Evolutionary conservation across 768 basidiomycete genomes (phyloP), one percentile per base, ranked within the genome.

Genomic region (Podaxis mareebaensis): DNA sequence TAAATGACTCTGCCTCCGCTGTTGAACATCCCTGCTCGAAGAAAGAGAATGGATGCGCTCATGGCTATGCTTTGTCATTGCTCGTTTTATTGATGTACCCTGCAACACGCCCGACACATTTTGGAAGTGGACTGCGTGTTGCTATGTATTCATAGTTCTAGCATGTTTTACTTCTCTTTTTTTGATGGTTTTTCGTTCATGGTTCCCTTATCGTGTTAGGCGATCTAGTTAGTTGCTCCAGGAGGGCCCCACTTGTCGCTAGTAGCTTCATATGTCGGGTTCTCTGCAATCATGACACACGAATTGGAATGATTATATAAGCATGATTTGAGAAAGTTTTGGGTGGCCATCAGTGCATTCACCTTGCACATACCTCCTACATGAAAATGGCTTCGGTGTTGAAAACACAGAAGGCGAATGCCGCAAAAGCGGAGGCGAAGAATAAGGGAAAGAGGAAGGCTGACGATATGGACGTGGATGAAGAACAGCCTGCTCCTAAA

Each of bases 381-480:
- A 59, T 17, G 30, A 64, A 63, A 17, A 92, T 92, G 91, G 81
- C 89, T 48, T 85, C 89, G 4, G 69, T 90, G 39, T 74, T 90
- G 53, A 90, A 85, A 74, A 79, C 80, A 3, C 88, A 87, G 68
- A 83, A 83, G 61, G 77, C 77, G 22, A 88, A 89, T 69, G 83
- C 84, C 20, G 71, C 77, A 3, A 84, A 83, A 55, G 76, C 76
- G 8, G 80, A 80, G 12, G 67, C 71, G 28, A 86, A 84, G 66
- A 77, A 75, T 20, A 90, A 92, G 72, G 82, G 89, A 65, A 91
- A 89, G 71, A 80, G 82, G 39, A 87, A 86, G 61, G 84, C 81
- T 6, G 79, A 85, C 67, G 86, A 87, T 63, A 83, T 80, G 73
- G 85, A 91, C 20, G 77, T 81, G 11, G 82, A 81, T 42, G 78